Base-by-base conservation (phyloP, 83 land plant species). In the Isoetes engelmannii region DNA sequence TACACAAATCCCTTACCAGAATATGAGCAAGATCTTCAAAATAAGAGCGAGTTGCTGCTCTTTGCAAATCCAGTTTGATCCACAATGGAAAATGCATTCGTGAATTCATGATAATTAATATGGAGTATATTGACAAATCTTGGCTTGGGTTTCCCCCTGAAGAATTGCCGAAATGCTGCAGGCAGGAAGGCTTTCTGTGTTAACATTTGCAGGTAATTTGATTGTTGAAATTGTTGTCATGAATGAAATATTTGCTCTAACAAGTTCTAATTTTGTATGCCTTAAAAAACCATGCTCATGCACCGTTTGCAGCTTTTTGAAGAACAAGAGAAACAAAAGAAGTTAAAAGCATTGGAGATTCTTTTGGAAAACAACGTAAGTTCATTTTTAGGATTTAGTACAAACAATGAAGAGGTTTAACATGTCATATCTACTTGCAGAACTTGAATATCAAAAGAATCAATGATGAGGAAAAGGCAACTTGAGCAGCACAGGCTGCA, bases 401-500 rank as follows among this genome's bases (percentile, higher is more conserved):
- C 5, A 7, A 19, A 50, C 6, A 53, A 43, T 28, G 44, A 17
- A 48, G 61, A 6, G 37, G 0, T 28, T 28, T 28, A 28, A n/a
- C 47, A 5, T 18, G 48, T 4, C 47, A 47, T n/a, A 47, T 67
- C 6, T 48, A 48, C 42, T 6, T 47, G 63, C 84, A 91, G 99
- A 91, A 88, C 75, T 89, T 94, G 69, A 97, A 94, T 65, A 76
- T 88, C 7, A 94, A 91, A 77, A 91, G 75, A 76, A 76, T 88
- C 37, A 91, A 88, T 74, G 99, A 94, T 71, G 99, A 94, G 83
- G 90, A 90, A 78, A 90, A 94, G 74, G 86, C 97, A 41, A 84
- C 99, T 45, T 73, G 85, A 83, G 97, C 99, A 65, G 92, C 99
- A 18, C 99, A 94, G 66, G 87, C 82, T 91, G 99, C 99, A 37